Percentiles rank a stretch among this genome's conserved stretches.
These are phyloP conservation scores for Pascua sp. DNA, from an alignment of 1,284 basidiomycete genomes.

Conservation along the genomic window DNA sequence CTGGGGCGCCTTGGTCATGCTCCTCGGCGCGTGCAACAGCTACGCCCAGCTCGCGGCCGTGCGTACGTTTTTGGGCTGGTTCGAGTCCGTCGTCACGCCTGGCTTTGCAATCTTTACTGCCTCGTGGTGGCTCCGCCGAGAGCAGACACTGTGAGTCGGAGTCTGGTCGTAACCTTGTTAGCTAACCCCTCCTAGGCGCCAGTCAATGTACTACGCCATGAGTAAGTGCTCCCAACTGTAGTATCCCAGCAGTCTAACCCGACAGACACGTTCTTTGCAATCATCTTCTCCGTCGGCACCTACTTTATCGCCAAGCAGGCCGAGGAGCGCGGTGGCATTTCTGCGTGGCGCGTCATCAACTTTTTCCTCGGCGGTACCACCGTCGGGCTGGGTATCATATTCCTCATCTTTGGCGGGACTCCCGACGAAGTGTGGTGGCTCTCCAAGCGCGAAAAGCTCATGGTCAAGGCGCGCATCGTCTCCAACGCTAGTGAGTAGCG, in stretches of 20 bases:
- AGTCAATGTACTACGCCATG: slow-evolving; percentile 28
- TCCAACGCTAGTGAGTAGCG: slow-evolving; percentile 3
- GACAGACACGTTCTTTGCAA: slow-evolving; percentile 26
- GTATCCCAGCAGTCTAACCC: neutral
- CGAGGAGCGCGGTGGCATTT: slow-evolving; percentile 18
- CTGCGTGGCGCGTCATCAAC: slow-evolving; percentile 36
- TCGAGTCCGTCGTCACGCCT: slow-evolving; percentile 31
- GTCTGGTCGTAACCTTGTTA: slow-evolving; percentile 21
- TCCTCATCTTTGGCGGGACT: slow-evolving; percentile 28
- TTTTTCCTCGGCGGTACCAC: slow-evolving; percentile 34
- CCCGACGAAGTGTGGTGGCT: slow-evolving; percentile 32
- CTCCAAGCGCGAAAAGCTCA: slow-evolving; percentile 24
- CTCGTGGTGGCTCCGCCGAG: slow-evolving; percentile 15
- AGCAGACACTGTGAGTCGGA: slow-evolving; percentile 3
- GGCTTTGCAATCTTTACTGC: slow-evolving; percentile 23
- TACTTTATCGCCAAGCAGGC: slow-evolving; percentile 27
- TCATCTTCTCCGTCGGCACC: slow-evolving; percentile 21
- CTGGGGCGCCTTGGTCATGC: slow-evolving; percentile 27
- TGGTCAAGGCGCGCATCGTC: slow-evolving; percentile 28
- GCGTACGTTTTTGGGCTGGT: slow-evolving; percentile 27
- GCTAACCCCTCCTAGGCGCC: slow-evolving; percentile 5
- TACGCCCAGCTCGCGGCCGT: slow-evolving; percentile 20
- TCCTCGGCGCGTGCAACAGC: slow-evolving; percentile 27
- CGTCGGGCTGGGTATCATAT: slow-evolving; percentile 24
- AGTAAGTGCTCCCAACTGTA: slow-evolving; percentile 7